Base-by-base conservation (phyloP, 345 rosid species). In the Barbarea vulgaris region DNA sequence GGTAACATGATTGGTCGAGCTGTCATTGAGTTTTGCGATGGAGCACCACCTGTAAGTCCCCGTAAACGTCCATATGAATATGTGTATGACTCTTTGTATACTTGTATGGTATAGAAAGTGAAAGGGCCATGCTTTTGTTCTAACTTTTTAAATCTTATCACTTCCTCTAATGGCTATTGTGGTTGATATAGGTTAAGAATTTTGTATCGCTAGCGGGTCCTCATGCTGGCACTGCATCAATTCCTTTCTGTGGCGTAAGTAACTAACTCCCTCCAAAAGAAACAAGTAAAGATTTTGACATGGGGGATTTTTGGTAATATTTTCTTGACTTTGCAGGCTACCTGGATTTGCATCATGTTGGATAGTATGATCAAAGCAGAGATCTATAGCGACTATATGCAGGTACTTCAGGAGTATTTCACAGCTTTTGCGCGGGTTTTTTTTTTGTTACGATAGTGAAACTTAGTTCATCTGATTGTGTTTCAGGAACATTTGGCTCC, bases 401-500 rank as follows among this genome's bases (percentile, higher is more conserved):
- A 94, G 93, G 97, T 89, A 69, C 24, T 19, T 78, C 36, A 42
- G 3, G 24, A 39, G 24, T 59, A 33, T 53, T 69, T 60, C 30
- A 22, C 4, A 0, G 13, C 18, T 53, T 51, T 18, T 61, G 39
- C 18, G 18, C 17, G n/a, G 1, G 1, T 31, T n/a, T 51, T 50
- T 37, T 51, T 50, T 37, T 28, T 30, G 53, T 34, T 44, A 15
- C 2, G 5, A 13, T 44, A 12, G 25, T 24, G 25, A 33, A 18
- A 64, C 67, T 46, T 63, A 33, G 27, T 62, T 24, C 41, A 53
- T 70, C 21, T 77, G 53, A 6, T 54, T 79, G 67, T 52, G 82
- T 90, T 83, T 81, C 94, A 91, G 96, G 90, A 93, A 81, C 98
- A 93, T 75, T 70, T 93, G 81, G 97, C 96, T 78, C 96, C 97